Evolutionary conservation across 164 flowering plant species (phyloP).

Genomic region (Magnolia officinalis): DNA sequence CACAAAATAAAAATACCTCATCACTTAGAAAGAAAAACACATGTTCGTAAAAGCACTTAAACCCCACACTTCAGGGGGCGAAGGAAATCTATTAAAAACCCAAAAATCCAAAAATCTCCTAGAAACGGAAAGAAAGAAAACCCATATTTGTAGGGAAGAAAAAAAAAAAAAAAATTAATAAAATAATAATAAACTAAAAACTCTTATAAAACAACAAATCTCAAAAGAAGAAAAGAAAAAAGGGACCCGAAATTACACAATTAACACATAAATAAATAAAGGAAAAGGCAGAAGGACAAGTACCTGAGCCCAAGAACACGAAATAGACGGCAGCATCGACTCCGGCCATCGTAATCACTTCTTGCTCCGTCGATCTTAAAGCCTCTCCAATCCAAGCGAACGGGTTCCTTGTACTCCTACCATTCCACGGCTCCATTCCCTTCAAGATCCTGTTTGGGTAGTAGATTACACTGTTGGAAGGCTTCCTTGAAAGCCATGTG

Average conservation of each 20-base stretch:
- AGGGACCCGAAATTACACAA: not conserved
- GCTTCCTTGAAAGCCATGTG: slow-evolving; percentile 61
- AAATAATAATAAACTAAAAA: no score
- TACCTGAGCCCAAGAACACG: slow-evolving; percentile 76
- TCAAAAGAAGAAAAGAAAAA: not conserved
- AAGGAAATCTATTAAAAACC: no score
- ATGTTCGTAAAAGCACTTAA: no score
- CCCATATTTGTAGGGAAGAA: no score
- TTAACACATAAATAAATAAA: not conserved
- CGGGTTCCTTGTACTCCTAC: slow-evolving; percentile 62
- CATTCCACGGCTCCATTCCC: slow-evolving; percentile 64
- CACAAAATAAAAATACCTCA: not conserved
- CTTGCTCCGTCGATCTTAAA: slow-evolving; percentile 53
- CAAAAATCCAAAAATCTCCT: no score
- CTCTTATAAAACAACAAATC: not conserved
- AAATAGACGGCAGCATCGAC: slow-evolving; percentile 90
- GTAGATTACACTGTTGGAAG: slow-evolving; percentile 61
- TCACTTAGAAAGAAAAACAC: not conserved
- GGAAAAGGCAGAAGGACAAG: not conserved
- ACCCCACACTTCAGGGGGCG: no score
- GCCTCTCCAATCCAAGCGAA: slow-evolving; percentile 76
- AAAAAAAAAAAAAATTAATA: no score
- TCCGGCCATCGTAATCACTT: slow-evolving; percentile 63
- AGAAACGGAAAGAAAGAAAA: no score
- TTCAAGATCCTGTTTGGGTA: slow-evolving; percentile 81